These are phyloP conservation scores for Chytriomyces confervae DNA, from an alignment of 192 early-diverging fungal genomes.

Conservation along the genomic window DNA sequence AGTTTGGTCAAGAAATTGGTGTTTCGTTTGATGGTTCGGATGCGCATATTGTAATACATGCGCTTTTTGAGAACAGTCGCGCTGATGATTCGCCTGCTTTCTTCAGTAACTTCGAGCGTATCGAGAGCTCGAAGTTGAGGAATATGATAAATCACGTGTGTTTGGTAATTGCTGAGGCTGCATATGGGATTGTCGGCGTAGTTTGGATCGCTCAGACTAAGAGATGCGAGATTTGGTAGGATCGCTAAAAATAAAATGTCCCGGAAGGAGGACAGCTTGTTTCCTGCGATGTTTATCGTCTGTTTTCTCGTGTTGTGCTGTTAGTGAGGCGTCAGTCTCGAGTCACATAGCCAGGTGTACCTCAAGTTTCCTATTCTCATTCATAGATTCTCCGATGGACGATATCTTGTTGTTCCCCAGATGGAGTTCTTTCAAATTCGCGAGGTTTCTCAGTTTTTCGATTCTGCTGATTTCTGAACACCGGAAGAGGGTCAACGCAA, in stretches of 20 bases:
- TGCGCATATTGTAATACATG: conserved; percentile 73
- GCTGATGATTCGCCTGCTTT: conserved; percentile 57
- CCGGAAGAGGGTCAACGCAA: background rate
- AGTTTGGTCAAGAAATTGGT: conserved; percentile 58
- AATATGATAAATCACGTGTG: conserved; percentile 65
- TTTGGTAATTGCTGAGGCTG: conserved; percentile 65
- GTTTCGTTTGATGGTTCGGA: conserved; percentile 64
- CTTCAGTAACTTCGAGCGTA: conserved; percentile 63
- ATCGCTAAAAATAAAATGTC: conserved; percentile 61
- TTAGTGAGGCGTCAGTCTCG: background rate
- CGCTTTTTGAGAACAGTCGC: conserved; percentile 67
- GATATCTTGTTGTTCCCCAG: conserved; percentile 54
- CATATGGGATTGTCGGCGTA: conserved; percentile 67
- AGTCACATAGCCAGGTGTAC: background rate
- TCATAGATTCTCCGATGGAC: conserved; percentile 54
- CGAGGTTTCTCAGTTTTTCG: conserved; percentile 47
- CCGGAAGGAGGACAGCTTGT: conserved; percentile 61
- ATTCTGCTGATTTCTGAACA: conserved; percentile 50
- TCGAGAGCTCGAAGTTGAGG: conserved; percentile 55
- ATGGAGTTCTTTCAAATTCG: conserved; percentile 46
- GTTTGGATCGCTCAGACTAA: conserved; percentile 60
- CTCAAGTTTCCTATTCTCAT: conserved; percentile 37
- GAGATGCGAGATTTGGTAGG: conserved; percentile 49
- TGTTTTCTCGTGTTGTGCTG: background rate
- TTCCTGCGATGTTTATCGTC: conserved; percentile 59